A percentile compares a stretch with the other conserved stretches of the same genome.
These are phyloP conservation scores for Trichoderma koningii DNA, from an alignment of 2,329 filamentous ascomycete species.

Conservation along the genomic window DNA sequence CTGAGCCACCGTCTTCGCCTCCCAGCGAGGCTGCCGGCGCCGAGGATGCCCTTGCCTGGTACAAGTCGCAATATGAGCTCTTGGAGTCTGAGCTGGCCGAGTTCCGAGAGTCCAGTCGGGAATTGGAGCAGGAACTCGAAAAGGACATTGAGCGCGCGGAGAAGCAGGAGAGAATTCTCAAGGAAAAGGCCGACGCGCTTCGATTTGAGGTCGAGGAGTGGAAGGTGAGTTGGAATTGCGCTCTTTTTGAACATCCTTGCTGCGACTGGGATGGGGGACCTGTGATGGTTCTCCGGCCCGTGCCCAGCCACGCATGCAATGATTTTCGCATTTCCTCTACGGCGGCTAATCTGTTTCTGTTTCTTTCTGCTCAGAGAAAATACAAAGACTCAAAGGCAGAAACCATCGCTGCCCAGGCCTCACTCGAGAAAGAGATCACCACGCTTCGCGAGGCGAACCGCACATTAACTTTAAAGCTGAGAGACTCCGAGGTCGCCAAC, in stretches of 20 bases:
- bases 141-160: conserved; percentile 95
- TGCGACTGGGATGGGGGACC: background rate
- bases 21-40: conserved; percentile 55
- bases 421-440: conserved; percentile 94
- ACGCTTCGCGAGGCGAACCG: conserved; percentile 82
- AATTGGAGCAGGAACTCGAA: conserved; percentile 91
- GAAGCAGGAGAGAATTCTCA: conserved; percentile 82
- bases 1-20: conserved; percentile 64
- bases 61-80: conserved; percentile 93
- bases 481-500: conserved; percentile 96
- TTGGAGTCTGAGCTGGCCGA: conserved; percentile 89
- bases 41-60: conserved; percentile 85
- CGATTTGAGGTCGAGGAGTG: conserved; percentile 94
- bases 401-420: conserved; percentile 78
- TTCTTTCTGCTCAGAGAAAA: conserved; percentile 66
- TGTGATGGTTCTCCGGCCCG: too few species aligned
- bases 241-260: background rate
- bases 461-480: conserved; percentile 76
- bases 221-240: conserved; percentile 70
- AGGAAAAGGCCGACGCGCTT: conserved; percentile 82
- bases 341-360: conserved; percentile 25
- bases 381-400: conserved; percentile 94
- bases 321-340: background rate
- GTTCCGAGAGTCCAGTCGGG: conserved; percentile 90
- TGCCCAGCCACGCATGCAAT: background rate